These are phyloP conservation scores for Pyrenochaeta sp. DNA, from an alignment of 2,329 filamentous ascomycete genomes.

Conservation along the genomic window DNA sequence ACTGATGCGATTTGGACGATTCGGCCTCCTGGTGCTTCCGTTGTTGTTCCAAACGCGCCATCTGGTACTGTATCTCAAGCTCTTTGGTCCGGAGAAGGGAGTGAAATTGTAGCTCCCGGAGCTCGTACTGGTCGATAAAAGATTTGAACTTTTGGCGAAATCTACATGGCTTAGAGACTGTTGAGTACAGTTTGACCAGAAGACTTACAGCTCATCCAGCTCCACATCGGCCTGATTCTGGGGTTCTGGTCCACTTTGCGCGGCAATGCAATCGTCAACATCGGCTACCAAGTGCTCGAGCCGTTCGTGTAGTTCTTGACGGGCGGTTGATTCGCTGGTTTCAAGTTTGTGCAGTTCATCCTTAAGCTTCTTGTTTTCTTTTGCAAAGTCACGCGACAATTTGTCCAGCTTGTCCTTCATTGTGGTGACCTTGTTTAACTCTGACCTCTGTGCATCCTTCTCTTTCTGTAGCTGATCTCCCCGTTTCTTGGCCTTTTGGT, in stretches of 20 bases:
- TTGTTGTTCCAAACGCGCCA: constrained; percentile 87
- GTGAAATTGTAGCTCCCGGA: constrained; percentile 93
- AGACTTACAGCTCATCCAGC: constrained; percentile 82
- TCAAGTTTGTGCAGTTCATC: constrained; percentile 89
- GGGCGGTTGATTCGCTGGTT: constrained; percentile 83
- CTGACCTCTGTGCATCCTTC: constrained; percentile 86
- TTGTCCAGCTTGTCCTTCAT: constrained; percentile 98
- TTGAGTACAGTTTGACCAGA: neutral
- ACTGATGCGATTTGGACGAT: constrained; percentile 77
- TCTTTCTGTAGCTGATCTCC: constrained; percentile 96
- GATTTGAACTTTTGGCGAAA: constrained; percentile 86
- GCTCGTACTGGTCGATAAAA: constrained; percentile 94
- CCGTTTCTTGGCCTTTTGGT: constrained; percentile 94
- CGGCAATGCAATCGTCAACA: constrained; percentile 86
- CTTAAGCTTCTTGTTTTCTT: constrained; percentile 98
- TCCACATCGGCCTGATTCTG: constrained; percentile 85
- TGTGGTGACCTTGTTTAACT: constrained; percentile 87
- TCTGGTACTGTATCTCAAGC: constrained; percentile 90
- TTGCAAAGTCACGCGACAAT: constrained; percentile 89
- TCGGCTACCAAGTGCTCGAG: constrained; percentile 82
- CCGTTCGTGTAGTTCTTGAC: constrained; percentile 83
- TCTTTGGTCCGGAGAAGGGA: constrained; percentile 93
- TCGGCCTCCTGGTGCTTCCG: constrained; percentile 88
- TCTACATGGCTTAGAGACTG: constrained; percentile 42
- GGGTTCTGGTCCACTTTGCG: constrained; percentile 79